Conservation (phyloP, 2,329 filamentous ascomycete species). For the Xylaria sp. region DNA sequence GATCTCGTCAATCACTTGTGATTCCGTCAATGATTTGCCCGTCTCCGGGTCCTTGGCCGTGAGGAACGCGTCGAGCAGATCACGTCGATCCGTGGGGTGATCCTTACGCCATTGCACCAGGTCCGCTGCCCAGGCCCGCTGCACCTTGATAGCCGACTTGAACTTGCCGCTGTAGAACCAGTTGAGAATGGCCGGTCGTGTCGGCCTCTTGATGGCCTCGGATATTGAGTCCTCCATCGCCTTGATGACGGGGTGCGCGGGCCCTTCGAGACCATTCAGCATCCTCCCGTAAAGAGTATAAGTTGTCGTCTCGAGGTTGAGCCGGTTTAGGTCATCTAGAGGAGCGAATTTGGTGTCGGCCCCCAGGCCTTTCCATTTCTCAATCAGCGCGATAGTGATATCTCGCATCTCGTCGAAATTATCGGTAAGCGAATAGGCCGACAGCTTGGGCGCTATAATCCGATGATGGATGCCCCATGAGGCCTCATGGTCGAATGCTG, state of each 20-base stretch:
- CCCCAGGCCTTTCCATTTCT: conserved; percentile 58
- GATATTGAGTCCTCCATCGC: conserved; percentile 65
- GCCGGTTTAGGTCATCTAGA: conserved; percentile 61
- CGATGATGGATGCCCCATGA: conserved; percentile 63
- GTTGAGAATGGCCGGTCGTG: conserved; percentile 61
- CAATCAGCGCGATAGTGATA: conserved; percentile 59
- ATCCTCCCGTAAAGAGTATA: conserved; percentile 62
- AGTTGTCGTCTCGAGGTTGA: conserved; percentile 63
- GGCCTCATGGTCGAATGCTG: conserved; percentile 59
- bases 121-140: conserved; percentile 65
- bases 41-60: conserved; percentile 70
- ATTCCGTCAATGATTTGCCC: conserved; percentile 65
- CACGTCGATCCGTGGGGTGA: conserved; percentile 65
- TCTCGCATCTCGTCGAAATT: conserved; percentile 60
- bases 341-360: conserved; percentile 55
- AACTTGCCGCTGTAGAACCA: conserved; percentile 64
- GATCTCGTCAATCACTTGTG: conserved; percentile 73
- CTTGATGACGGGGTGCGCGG: conserved; percentile 59
- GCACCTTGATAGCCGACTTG: conserved; percentile 60
- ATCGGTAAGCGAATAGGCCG: conserved; percentile 47
- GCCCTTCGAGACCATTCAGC: conserved; percentile 57
- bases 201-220: conserved; percentile 66
- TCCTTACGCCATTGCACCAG: conserved; percentile 66
- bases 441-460: conserved; percentile 60
- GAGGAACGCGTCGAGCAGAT: conserved; percentile 70